These are phyloP conservation scores for Chaetomiaceae sp. DNA, from an alignment of 2,329 filamentous ascomycete species.

Conservation along the genomic window DNA sequence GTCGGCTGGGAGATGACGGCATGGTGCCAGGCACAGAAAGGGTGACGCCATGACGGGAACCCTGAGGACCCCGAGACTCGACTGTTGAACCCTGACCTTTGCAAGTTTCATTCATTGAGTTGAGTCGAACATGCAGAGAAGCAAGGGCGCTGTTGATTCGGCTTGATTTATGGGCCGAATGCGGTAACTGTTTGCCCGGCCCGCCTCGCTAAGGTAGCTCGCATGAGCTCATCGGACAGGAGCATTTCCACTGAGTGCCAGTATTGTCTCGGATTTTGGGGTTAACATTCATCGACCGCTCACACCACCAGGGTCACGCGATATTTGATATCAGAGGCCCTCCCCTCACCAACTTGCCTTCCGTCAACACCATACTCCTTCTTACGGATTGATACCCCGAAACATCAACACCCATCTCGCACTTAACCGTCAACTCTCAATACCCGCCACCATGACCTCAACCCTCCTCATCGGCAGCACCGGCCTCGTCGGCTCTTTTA, in stretches of 20 bases:
- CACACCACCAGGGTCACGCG: too few species aligned
- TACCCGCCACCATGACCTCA: constrained; percentile 11
- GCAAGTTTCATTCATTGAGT: too few species aligned
- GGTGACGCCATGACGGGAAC: not conserved
- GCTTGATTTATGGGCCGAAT: not conserved
- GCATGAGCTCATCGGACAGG: not conserved
- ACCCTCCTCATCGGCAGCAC: constrained; percentile 51
- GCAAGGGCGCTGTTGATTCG: not conserved
- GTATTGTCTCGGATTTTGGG: too few species aligned
- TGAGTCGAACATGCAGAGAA: too few species aligned
- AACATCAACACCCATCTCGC: too few species aligned
- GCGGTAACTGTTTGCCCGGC: not conserved
- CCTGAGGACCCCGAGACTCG: too few species aligned
- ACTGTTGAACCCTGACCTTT: too few species aligned
- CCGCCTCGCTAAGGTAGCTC: not conserved
- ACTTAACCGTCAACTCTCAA: too few species aligned
- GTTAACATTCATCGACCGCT: not conserved
- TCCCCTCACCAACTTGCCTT: too few species aligned
- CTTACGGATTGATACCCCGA: too few species aligned
- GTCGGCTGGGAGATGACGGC: not conserved
- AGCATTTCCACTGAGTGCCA: too few species aligned
- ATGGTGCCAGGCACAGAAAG: not conserved
- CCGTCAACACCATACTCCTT: not conserved
- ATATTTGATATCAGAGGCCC: too few species aligned
- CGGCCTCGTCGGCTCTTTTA: constrained; percentile 66